Evolutionary conservation across 2,329 filamentous ascomycete species (phyloP).

Genomic region (Monilinia fructicola): DNA sequence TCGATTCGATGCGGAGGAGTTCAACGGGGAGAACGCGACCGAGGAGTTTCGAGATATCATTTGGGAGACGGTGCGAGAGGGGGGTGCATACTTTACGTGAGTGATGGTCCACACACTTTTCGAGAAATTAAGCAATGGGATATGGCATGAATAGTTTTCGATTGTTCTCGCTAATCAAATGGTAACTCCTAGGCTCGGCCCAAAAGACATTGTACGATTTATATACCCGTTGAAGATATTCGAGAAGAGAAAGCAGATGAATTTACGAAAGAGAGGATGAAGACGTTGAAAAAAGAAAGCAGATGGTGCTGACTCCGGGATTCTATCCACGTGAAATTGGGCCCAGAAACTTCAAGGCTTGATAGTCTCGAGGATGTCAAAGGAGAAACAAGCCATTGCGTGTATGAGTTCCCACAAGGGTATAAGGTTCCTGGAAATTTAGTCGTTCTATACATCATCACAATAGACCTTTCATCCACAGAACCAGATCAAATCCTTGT

Average conservation of each 20-base stretch:
- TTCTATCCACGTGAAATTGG: too few relatives aligned
- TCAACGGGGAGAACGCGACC: neutral
- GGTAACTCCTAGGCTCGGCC: neutral
- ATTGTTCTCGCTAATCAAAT: neutral
- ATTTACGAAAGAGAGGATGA: constrained; percentile 11
- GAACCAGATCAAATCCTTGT: too few relatives aligned
- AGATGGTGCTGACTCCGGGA: neutral
- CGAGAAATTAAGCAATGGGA: neutral
- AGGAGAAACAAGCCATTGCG: too few relatives aligned
- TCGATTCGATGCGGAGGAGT: neutral
- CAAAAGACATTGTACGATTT: neutral
- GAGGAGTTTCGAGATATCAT: neutral
- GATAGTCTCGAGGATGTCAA: too few relatives aligned
- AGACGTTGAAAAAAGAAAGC: neutral
- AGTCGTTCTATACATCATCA: too few relatives aligned
- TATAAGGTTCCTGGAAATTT: too few relatives aligned
- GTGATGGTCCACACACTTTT: neutral
- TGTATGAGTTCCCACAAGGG: too few relatives aligned
- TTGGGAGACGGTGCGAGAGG: neutral
- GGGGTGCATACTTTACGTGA: constrained; percentile 12
- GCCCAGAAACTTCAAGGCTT: too few relatives aligned
- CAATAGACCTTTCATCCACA: too few relatives aligned
- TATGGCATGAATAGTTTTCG: neutral
- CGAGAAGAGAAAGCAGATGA: neutral
- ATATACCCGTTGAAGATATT: constrained; percentile 7